Percentiles rank a stretch among this genome's conserved stretches.
Conservation (phyloP, 148 eudicot genomes). For the Hydrangea macrophylla region DNA sequence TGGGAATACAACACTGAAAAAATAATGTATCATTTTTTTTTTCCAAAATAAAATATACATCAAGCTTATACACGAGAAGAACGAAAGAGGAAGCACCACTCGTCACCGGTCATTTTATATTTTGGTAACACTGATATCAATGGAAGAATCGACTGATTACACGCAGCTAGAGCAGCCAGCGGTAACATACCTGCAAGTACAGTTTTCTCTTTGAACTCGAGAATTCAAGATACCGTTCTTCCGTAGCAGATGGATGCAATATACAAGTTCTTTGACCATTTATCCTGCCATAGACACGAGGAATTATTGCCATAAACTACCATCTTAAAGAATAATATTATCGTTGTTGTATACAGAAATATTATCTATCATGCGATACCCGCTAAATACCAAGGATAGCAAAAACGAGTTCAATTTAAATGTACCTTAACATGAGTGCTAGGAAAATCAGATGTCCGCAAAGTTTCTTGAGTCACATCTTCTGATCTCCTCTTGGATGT, state of each 20-base stretch:
- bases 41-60: too few relatives aligned
- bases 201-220: background rate
- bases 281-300: slow-evolving; percentile 17
- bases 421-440: slow-evolving; percentile 35
- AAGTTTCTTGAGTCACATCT: slow-evolving; percentile 31
- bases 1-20: too few relatives aligned
- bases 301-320: background rate
- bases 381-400: background rate
- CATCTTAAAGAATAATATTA: background rate
- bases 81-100: too few relatives aligned
- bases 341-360: too few relatives aligned
- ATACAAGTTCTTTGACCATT: slow-evolving; percentile 33
- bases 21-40: too few relatives aligned
- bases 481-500: slow-evolving; percentile 18
- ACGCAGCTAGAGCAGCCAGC: too few relatives aligned
- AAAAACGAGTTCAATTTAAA: background rate
- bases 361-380: background rate
- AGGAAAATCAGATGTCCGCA: slow-evolving; percentile 33
- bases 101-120: too few relatives aligned
- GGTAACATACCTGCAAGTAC: slow-evolving; percentile 8
- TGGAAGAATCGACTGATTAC: too few relatives aligned
- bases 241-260: slow-evolving; percentile 31
- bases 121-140: too few relatives aligned
- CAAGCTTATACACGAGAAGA: too few relatives aligned
- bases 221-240: slow-evolving; percentile 26